Evolutionary conservation across 2,329 filamentous ascomycete species (phyloP), one percentile per base, ranked within the genome.

Genomic region (Talaromyces sp.): DNA sequence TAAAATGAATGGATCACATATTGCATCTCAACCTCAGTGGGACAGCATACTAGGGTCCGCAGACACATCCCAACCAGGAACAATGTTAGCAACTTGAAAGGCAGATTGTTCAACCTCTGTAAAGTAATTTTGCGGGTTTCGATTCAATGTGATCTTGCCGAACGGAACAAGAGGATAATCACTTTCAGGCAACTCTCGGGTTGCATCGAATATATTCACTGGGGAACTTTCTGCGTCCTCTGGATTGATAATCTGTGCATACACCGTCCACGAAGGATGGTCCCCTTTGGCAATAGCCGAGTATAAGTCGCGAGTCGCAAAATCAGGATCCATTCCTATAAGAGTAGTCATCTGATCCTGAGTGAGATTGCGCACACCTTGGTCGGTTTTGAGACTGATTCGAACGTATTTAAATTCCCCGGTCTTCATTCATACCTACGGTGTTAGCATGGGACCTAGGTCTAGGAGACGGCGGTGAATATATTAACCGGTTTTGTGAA

Each of bases 321-420:
- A 60, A 42, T 66, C 63, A 15, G 61, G 56, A 27, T 66, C 59
- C 11, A 52, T 53, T 36, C 63, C 58, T 5, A 57, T 44, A 36
- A 62, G 55, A n/a, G 27, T 30, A 53, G 36, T 53, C 57, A 15
- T 62, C 61, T 6, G 80, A 78, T 58, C 80, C 77, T 27, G 75
- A 82, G 49, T 47, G 55, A 52, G 49, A 28, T 52, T 28, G 22
- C 27, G 19, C 22, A 52, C 49, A 25, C 49, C 49, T 52, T 52
- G 49, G 49, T 52, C 49, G 22, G 49, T 52, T 28, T 52, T 52
- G 49, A 52, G 49, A 25, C 22, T 52, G 28, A 57, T 30, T 17
- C n/a, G 55, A 27, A 36, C 55, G 10, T 36, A 39, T 57, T 42
- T 22, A 25, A 57, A 39, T 4, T 17, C 32, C 25, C 55, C 36